Evolutionary conservation across 768 basidiomycete species (phyloP), one percentile per base, ranked within the genome.

Genomic region (Podaxis mareebaensis): DNA sequence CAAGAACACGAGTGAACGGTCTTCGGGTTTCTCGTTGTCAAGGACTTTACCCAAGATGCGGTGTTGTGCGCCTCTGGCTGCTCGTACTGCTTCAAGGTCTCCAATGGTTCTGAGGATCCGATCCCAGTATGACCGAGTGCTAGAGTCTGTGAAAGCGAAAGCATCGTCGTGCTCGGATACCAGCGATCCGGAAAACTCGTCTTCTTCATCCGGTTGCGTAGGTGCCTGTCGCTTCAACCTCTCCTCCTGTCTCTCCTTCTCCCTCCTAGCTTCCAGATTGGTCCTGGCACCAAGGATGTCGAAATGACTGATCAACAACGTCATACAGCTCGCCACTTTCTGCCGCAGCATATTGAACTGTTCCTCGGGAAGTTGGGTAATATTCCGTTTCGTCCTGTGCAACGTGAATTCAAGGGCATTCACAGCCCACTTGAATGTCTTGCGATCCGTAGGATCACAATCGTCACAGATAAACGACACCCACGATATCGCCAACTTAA

Each of bases 401-500:
- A 93, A 85, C 1, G 95, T 89, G 71, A 95, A 98, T 71, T 97
- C 95, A 33, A 99, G 85, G 2, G 97, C 96, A 63, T 90, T 92
- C 58, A 99, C 95, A 7, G 97, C 96, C 96, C 96, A 99, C 72
- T 92, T 91, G 83, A 99, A 99, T 0, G 95, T 99, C 74, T 90
- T 92, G 62, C 94, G 85, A 74, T 99, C 96, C 38, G 93, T 91
- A 7, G 96, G 95, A 68, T 97, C 93, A 77, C 97, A 99, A 69
- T 96, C 93, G 71, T 98, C 95, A 77, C 95, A 97, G 66, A 99
- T 96, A 80, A 99, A 99, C 49, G 95, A 90, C 38, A 99, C 93
- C 96, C 96, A 99, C 12, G 93, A 91, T 68, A 99, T 98, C 10
- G 96, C 94, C 58, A 99, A 84, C 64, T 88, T 90, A 74, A 96